Percentiles rank a stretch among this genome's conserved stretches.
Conservation (phyloP, 1,284 basidiomycete genomes). For the Blastosporella zonata region DNA sequence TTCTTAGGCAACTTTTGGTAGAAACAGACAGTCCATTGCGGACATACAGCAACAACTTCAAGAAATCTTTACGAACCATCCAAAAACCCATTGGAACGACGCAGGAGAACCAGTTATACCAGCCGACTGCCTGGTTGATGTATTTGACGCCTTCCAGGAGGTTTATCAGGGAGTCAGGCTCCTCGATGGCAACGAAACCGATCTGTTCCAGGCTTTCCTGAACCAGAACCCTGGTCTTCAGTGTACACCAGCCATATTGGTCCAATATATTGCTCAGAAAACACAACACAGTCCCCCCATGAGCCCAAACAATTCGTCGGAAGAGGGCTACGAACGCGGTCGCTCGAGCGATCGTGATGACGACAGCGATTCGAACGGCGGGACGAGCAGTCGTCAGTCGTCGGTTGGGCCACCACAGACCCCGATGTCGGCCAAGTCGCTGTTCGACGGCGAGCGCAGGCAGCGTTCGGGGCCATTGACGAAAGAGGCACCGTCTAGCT, state of each 20-base stretch:
- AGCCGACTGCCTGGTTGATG: conserved; percentile 62
- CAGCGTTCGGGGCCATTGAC: conserved; percentile 60
- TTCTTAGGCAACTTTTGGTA: conserved; percentile 39
- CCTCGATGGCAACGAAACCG: conserved; percentile 55
- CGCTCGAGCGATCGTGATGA: conserved; percentile 31
- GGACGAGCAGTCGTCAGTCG: conserved; percentile 38
- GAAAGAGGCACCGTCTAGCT: conserved; percentile 65
- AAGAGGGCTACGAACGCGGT: conserved; percentile 32
- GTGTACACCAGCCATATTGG: conserved; percentile 63
- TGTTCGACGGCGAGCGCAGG: conserved; percentile 62
- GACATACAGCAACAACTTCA: conserved; percentile 67
- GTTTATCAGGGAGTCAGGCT: conserved; percentile 57
- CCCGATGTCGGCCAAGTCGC: conserved; percentile 41
- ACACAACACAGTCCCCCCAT: conserved; percentile 47
- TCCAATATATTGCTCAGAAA: conserved; percentile 62
- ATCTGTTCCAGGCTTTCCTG: conserved; percentile 52
- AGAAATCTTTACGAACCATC: conserved; percentile 63
- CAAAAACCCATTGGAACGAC: conserved; percentile 51
- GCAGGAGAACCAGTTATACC: conserved; percentile 60
- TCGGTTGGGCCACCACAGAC: conserved; percentile 41
- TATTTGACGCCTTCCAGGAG: conserved; percentile 59
- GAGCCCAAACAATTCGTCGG: conserved; percentile 33
- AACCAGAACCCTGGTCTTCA: conserved; percentile 59
- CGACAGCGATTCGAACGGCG: conserved; percentile 42
- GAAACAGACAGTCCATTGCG: conserved; percentile 61